Evolutionary conservation across 2,329 filamentous ascomycete species (phyloP).

Genomic region (Cryphonectria nitschkei): DNA sequence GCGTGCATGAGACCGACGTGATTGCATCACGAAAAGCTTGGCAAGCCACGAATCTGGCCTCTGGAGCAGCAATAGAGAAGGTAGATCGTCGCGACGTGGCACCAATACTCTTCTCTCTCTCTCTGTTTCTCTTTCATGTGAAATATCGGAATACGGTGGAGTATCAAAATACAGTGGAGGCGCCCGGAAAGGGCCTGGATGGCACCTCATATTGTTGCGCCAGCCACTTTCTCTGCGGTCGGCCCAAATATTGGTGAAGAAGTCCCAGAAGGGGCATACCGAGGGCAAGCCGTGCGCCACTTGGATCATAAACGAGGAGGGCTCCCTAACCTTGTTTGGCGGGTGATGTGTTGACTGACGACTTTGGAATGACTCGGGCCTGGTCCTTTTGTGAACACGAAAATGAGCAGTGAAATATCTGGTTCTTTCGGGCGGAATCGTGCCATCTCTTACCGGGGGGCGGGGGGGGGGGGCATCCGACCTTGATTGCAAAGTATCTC

Average conservation of each 20-base stretch:
- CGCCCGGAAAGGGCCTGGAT: not conserved
- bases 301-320: not conserved
- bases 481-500: not conserved
- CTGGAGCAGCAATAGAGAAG: not conserved
- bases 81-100: slow-evolving; percentile 1
- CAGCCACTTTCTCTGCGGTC: not conserved
- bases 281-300: not conserved
- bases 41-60: not conserved
- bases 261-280: not conserved
- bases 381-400: slow-evolving; percentile 3
- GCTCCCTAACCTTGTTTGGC: not conserved
- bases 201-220: slow-evolving; percentile 2
- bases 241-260: not conserved
- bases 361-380: not conserved
- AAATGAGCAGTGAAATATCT: not conserved
- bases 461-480: not conserved
- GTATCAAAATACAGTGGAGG: not conserved
- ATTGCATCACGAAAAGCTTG: not conserved
- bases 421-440: not conserved
- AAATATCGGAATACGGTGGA: not conserved
- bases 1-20: slow-evolving; percentile 3
- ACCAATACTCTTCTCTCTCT: not conserved
- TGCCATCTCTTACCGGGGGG: not conserved
- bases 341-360: not conserved
- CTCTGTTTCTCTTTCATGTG: not conserved